These are phyloP conservation scores for Sporobolomyces phaffii DNA, from an alignment of 768 basidiomycete genomes.

Conservation along the genomic window DNA sequence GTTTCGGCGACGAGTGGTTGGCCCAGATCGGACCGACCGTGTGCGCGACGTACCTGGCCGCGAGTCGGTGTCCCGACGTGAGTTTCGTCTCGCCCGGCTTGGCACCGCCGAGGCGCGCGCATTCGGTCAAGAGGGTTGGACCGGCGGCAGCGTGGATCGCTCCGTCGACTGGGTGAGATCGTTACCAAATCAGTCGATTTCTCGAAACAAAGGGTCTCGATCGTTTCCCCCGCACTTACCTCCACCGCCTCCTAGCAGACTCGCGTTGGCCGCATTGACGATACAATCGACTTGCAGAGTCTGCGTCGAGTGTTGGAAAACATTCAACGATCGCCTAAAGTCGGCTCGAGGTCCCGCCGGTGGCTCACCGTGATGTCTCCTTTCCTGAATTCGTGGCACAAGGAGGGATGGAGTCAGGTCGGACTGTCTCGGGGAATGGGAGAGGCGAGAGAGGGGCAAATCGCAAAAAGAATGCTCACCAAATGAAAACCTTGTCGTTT, in stretches of 20 bases:
- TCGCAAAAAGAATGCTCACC: background rate
- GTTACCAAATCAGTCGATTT: no score
- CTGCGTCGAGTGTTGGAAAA: no score
- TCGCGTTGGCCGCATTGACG: constrained; percentile 39
- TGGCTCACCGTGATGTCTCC: constrained; percentile 31
- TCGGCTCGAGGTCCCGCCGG: background rate
- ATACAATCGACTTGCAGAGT: constrained; percentile 32
- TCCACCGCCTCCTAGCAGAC: no score
- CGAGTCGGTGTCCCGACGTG: constrained; percentile 16
- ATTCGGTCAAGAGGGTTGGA: constrained; percentile 10
- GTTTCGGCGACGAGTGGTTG: background rate
- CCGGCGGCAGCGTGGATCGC: constrained; percentile 35
- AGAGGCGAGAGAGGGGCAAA: background rate
- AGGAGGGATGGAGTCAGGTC: no score
- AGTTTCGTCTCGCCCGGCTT: constrained; percentile 35
- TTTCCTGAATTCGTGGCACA: background rate
- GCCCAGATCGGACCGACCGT: constrained; percentile 32
- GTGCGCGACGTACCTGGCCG: constrained; percentile 20
- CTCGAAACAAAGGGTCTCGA: no score
- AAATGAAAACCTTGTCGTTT: constrained; percentile 28
- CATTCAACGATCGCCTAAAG: no score
- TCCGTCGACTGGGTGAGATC: no score
- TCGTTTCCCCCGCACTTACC: no score
- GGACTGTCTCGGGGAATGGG: no score
- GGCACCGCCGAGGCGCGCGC: constrained; percentile 20